Conservation (phyloP, 331 rosid genomes). For the Malus hybrid region DNA sequence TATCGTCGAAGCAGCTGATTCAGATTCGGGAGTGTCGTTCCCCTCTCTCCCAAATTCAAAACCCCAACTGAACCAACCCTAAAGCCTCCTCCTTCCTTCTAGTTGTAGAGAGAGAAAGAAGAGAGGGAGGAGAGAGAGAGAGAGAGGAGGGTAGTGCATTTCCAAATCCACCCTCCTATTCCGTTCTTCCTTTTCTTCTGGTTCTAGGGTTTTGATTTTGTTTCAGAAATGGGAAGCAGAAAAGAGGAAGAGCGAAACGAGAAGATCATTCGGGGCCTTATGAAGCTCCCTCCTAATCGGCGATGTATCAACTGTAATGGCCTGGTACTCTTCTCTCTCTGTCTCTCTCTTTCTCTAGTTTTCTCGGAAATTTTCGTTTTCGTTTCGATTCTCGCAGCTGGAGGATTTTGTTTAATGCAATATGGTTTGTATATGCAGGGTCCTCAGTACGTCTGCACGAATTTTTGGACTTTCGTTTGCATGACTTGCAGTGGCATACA, state of each 20-base stretch:
- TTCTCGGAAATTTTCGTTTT: not conserved
- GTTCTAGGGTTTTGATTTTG: not conserved
- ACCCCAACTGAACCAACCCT: not conserved
- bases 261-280: conserved; percentile 77
- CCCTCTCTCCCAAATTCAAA: conserved; percentile 11
- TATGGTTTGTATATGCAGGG: conserved; percentile 39
- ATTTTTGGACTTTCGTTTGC: conserved; percentile 72
- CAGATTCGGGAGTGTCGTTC: not conserved
- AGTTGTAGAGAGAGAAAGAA: not conserved
- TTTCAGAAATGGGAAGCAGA: conserved; percentile 52
- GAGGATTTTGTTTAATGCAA: not conserved
- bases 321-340: conserved; percentile 25
- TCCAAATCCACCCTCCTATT: not conserved
- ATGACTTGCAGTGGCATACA: conserved; percentile 80
- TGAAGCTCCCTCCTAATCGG: conserved; percentile 89
- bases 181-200: not conserved
- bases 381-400: not conserved
- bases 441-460: conserved; percentile 79
- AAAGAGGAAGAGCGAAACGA: conserved; percentile 78
- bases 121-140: too few relatives aligned
- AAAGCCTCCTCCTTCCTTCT: not conserved
- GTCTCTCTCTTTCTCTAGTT: not conserved
- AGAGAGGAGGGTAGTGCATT: not conserved
- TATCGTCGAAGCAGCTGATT: not conserved
- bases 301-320: conserved; percentile 73